phyloP scores from a whole-genome alignment of 2,329 filamentous ascomycete species.

The Rasamsonia emersonii region DNA sequence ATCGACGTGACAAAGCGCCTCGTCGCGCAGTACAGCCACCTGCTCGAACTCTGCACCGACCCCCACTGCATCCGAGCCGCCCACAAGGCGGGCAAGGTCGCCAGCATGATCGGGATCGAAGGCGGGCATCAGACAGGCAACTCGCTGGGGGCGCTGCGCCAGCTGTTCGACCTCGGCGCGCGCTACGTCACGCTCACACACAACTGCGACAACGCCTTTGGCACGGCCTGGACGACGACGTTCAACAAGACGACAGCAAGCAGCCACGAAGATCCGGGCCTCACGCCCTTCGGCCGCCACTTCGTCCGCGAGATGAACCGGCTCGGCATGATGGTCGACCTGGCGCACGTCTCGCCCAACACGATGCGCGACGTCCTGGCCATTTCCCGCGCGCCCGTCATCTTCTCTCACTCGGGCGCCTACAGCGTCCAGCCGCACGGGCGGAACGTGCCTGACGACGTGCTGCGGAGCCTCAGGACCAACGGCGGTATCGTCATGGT shows the following conservation, averaged over 20 bases:
- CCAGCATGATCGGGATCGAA: conserved; percentile 1
- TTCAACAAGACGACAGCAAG: too few relatives aligned
- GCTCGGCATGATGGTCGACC: conserved; percentile 20
- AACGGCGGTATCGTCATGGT: conserved; percentile 19
- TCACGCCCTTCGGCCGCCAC: conserved; percentile 15
- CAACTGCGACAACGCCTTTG: conserved; percentile 22
- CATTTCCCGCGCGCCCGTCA: conserved; percentile 16
- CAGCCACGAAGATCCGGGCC: conserved; percentile 12
- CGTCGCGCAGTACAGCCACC: conserved; percentile 13
- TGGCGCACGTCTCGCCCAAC: conserved; percentile 18
- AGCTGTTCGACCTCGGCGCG: conserved; percentile 12
- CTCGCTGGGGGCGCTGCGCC: conserved; percentile 1
- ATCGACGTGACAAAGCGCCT: conserved; percentile 19
- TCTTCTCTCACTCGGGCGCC: conserved; percentile 15
- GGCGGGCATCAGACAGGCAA: conserved; percentile 5
- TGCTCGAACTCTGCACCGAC: conserved; percentile 15
- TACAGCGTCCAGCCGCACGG: conserved; percentile 8
- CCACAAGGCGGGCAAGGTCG: conserved; percentile 11
- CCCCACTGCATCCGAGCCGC: conserved; percentile 14
- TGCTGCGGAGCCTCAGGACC: conserved; percentile 11
- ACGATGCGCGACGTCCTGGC: conserved; percentile 16
- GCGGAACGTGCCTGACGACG: conserved; percentile 16
- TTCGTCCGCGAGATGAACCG: conserved; percentile 20
- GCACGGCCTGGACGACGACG: too few relatives aligned
- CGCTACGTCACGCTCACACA: conserved; percentile 17